Evolutionary conservation across 805 yeast species (phyloP), one percentile per base, ranked within the genome.

Genomic region (Jamesozyma hellenica): DNA sequence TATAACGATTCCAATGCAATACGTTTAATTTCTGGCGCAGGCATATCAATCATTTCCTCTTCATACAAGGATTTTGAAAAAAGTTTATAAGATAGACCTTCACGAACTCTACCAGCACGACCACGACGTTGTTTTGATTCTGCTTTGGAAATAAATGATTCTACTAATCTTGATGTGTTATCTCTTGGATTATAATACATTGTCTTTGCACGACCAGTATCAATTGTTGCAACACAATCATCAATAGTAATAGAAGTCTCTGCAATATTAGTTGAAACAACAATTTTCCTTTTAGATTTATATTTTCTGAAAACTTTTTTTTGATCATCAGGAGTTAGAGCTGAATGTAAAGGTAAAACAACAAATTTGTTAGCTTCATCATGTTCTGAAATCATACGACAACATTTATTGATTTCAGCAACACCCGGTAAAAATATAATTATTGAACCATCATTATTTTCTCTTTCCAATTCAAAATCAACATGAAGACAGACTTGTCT

Each of bases 241-340:
- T 95, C 85, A 40, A 90, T 90, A 1, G 98, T 90, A 47, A 90
- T 87, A 13, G 98, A 90, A 0, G 98, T 90, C 62, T 90, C 98
- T 0, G 98, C 98, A 43, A 90, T 84, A 55, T 90, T 88, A 0
- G 98, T 90, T 1, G 95, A 75, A 0, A 82, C 90, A 11, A 90
- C 87, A 29, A 90, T 72, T 50, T 90, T 90, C 46, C 96, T 68
- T 12, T 78, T 79, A 0, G 43, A 47, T 0, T 77, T 72, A 3
- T 84, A 74, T 2, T 50, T 48, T 31, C 61, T 65, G 56, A 90
- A 90, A 1, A 88, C 94, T 28, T 70, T 67, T 35, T 79, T 77
- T 53, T 90, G 98, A 28, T 88, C 96, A 12, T 70, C 68, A 0
- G 96, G 83, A 2, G 84, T 68, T 38, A 90, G 66, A 0, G 95